Evolutionary conservation across 441 rosid genomes (phyloP).

Genomic region (Iberis amara): DNA sequence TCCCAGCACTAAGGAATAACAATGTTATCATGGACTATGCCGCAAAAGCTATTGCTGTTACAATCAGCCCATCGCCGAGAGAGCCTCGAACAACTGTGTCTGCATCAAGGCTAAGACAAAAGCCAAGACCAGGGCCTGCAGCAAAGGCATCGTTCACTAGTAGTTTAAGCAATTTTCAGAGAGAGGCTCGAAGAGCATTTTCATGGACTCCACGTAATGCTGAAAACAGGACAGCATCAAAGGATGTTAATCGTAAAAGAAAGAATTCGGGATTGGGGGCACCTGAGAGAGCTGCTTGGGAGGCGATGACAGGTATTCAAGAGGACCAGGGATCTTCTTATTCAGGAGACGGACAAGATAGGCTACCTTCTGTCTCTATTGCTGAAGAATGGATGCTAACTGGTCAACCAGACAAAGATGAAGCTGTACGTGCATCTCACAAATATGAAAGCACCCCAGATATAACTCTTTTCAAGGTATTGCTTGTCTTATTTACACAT

Average conservation of each 20-base stretch:
- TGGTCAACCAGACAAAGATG: slow-evolving; percentile 75
- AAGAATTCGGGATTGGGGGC: slow-evolving; percentile 81
- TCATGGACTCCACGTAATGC: slow-evolving; percentile 94
- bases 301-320: slow-evolving; percentile 92
- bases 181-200: slow-evolving; percentile 96
- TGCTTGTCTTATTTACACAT: slow-evolving; percentile 18
- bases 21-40: slow-evolving; percentile 70
- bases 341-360: slow-evolving; percentile 74
- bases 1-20: slow-evolving; percentile 79
- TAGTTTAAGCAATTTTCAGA: slow-evolving; percentile 89
- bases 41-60: slow-evolving; percentile 80
- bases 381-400: slow-evolving; percentile 97
- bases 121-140: slow-evolving; percentile 49
- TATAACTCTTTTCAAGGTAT: slow-evolving; percentile 87
- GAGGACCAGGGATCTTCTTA: slow-evolving; percentile 63
- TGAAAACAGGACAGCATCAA: slow-evolving; percentile 66
- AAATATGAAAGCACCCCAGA: slow-evolving; percentile 94
- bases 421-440: slow-evolving; percentile 78
- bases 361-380: slow-evolving; percentile 81
- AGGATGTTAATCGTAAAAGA: slow-evolving; percentile 81
- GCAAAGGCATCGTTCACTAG: slow-evolving; percentile 65
- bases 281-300: slow-evolving; percentile 91
- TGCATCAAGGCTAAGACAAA: slow-evolving; percentile 67
- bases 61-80: slow-evolving; percentile 61
- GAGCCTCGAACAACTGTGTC: slow-evolving; percentile 79